Conservation (phyloP, 306 rosid genomes). For the Trifolium repens region DNA sequence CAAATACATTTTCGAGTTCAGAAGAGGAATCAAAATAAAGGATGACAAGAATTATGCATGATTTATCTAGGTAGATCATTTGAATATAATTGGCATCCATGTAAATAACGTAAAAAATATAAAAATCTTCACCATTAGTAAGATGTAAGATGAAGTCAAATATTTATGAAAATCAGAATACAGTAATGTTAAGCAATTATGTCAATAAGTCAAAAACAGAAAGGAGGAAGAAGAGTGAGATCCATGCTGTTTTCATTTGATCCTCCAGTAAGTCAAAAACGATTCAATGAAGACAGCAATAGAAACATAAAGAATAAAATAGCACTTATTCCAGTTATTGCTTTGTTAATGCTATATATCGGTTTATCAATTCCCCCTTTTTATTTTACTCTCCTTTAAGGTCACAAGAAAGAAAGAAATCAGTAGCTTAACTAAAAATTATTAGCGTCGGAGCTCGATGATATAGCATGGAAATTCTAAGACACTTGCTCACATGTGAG, state of each 20-base stretch:
- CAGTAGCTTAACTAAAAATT: conserved; percentile 13
- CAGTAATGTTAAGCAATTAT: not conserved
- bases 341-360: not conserved
- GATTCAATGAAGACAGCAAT: not conserved
- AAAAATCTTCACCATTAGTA: not conserved
- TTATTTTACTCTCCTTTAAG: not conserved
- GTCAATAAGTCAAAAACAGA: conserved; percentile 6
- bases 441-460: not conserved
- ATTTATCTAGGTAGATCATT: not conserved
- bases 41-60: not conserved
- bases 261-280: conserved; percentile 5
- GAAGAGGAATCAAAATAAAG: not conserved
- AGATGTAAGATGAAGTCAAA: not conserved
- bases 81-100: not conserved
- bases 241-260: conserved; percentile 9
- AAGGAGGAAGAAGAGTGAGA: conserved; percentile 13
- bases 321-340: not conserved
- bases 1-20: not conserved
- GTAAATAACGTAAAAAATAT: not conserved
- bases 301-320: not conserved
- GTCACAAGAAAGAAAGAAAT: not conserved
- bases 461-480: not conserved
- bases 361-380: not conserved
- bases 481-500: not conserved
- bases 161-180: conserved; percentile 13